Evolutionary conservation across 192 early-diverging fungal species (phyloP), one percentile per base, ranked within the genome.

Genomic region (Backusella mclennaniae): DNA sequence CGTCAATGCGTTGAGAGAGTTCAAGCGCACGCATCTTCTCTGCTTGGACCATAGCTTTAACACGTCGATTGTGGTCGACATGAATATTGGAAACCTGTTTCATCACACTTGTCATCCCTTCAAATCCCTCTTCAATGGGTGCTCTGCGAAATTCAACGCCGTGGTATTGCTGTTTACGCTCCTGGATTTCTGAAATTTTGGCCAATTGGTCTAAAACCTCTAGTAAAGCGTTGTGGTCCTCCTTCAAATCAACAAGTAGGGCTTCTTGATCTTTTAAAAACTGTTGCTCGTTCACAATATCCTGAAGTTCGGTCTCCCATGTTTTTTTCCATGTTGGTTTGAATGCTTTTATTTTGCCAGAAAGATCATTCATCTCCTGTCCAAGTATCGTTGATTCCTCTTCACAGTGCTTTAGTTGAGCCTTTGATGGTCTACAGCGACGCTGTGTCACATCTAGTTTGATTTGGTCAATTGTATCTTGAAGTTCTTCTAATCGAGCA

Each of bases 241-340:
- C 91, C 9, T 87, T 74, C 7, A 94, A 75, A 66, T 91, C 90
- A 35, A 87, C 86, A 15, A 95, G 67, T 67, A 92, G 56, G 2
- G 84, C 85, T 79, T 94, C 91, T 26, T 91, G 89, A 31, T 95
- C 92, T 73, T 92, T 94, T 70, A 93, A 82, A 75, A 92, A 92
- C 75, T 87, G 79, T 79, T 94, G 92, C 74, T 95, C 94, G 67
- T 89, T 84, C 14, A 95, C 84, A 44, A 95, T 91, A 31, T 84
- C 88, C 69, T 94, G 91, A 42, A 95, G 77, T 77, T 95, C 92
- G 5, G 87, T 88, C 76, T 94, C 93, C 94, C 94, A 95, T 4
- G 90, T 90, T 74, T 87, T 88, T 73, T 93, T 94, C 93, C 92
- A 94, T 29, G 84, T 85, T 9, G 89, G 83, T 44, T 90, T 84